These are phyloP conservation scores for Dinochytrium kinnereticum DNA, from an alignment of 371 early-diverging fungal genomes.

Conservation along the genomic window DNA sequence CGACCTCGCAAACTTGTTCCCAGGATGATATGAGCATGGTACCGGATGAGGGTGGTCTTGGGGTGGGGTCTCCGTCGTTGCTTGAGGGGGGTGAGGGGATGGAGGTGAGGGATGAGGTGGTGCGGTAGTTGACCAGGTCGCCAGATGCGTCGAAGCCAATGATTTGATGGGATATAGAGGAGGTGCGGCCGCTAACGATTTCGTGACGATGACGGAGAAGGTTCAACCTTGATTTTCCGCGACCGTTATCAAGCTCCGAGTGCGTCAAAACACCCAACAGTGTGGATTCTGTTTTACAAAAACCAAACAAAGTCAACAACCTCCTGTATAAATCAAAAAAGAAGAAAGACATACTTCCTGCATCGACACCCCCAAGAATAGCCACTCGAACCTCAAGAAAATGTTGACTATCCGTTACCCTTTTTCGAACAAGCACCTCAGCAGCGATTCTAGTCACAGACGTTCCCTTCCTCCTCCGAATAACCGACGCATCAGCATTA, in stretches of 20 bases:
- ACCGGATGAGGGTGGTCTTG: not conserved
- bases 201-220: conserved; percentile 90
- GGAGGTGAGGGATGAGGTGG: not conserved
- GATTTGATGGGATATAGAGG: conserved; percentile 85
- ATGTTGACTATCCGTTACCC: conserved; percentile 60
- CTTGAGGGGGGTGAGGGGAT: not conserved
- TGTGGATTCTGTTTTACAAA: conserved; percentile 71
- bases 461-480: conserved; percentile 34
- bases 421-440: conserved; percentile 66
- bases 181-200: conserved; percentile 85
- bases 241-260: conserved; percentile 85
- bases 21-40: conserved; percentile 43
- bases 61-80: not conserved
- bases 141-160: conserved; percentile 72
- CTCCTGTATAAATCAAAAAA: not conserved
- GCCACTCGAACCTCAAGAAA: conserved; percentile 82
- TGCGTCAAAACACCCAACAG: conserved; percentile 81
- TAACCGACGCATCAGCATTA: conserved; percentile 45
- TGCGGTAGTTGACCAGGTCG: conserved; percentile 48
- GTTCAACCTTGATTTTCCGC: conserved; percentile 81
- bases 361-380: conserved; percentile 80
- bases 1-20: conserved; percentile 51
- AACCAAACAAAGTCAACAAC: not conserved
- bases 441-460: conserved; percentile 50
- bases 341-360: conserved; percentile 53